Conservation (phyloP, 768 basidiomycete species). For the Lepiota subincarnata region DNA sequence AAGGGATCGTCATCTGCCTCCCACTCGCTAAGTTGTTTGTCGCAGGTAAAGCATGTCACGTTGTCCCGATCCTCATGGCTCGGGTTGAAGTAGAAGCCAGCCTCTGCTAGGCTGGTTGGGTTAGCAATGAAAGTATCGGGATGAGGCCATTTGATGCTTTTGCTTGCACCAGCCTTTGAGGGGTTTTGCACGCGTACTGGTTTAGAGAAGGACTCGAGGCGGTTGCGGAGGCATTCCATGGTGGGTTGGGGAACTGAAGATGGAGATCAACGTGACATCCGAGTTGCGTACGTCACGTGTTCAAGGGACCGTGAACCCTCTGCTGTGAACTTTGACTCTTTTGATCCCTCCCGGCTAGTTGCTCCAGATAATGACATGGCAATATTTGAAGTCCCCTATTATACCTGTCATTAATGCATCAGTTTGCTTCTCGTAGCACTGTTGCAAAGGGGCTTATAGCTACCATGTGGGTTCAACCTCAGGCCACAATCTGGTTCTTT, state of each 20-base stretch:
- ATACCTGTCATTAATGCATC: too few species aligned
- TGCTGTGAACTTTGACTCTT: too few species aligned
- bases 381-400: too few species aligned
- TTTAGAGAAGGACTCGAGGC: slow-evolving; percentile 68
- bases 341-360: too few species aligned
- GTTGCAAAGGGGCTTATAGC: too few species aligned
- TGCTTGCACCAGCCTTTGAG: slow-evolving; percentile 40
- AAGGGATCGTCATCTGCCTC: slow-evolving; percentile 82
- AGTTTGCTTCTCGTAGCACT: too few species aligned
- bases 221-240: slow-evolving; percentile 54
- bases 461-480: too few species aligned
- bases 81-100: slow-evolving; percentile 86
- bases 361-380: too few species aligned
- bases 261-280: slow-evolving; percentile 1
- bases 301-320: neutral
- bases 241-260: slow-evolving; percentile 13
- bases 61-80: slow-evolving; percentile 64
- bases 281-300: slow-evolving; percentile 35
- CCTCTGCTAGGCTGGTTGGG: slow-evolving; percentile 73
- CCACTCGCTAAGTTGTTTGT: slow-evolving; percentile 82
- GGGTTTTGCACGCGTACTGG: slow-evolving; percentile 58
- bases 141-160: slow-evolving; percentile 76
- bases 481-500: too few species aligned
- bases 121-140: slow-evolving; percentile 60
- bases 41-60: slow-evolving; percentile 82